Evolutionary conservation across 2,329 filamentous ascomycete genomes (phyloP).

Genomic region (Leptographium galeiforme): DNA sequence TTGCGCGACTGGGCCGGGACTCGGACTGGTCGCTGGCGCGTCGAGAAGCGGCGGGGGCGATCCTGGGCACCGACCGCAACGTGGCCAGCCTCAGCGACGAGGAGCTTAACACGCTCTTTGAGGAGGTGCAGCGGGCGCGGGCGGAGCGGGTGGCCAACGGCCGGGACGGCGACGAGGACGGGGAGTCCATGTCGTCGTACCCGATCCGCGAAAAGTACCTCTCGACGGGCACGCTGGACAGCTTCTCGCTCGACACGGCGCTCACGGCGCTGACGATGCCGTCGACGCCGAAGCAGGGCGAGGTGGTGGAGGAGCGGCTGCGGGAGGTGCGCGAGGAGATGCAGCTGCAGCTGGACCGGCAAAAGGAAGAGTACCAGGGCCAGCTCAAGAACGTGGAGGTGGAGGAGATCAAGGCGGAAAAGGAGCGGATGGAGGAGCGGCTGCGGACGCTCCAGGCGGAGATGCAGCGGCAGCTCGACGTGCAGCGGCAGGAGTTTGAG

Average conservation of each 20-base stretch:
- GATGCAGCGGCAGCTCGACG: conserved; percentile 74
- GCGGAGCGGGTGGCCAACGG: conserved; percentile 56
- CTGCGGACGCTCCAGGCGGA: conserved; percentile 68
- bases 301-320: conserved; percentile 58
- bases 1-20: conserved; percentile 53
- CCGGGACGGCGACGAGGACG: conserved; percentile 76
- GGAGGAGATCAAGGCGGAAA: conserved; percentile 73
- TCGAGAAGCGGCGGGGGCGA: conserved; percentile 81
- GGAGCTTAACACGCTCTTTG: conserved; percentile 83
- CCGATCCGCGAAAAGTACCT: conserved; percentile 87
- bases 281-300: conserved; percentile 70
- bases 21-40: conserved; percentile 92
- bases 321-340: conserved; percentile 67
- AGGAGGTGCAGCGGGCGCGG: conserved; percentile 80
- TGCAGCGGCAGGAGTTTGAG: conserved; percentile 75
- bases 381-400: conserved; percentile 70
- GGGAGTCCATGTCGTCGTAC: conserved; percentile 79
- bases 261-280: conserved; percentile 95
- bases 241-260: conserved; percentile 87
- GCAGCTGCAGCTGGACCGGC: conserved; percentile 68
- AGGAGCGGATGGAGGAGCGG: conserved; percentile 70
- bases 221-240: conserved; percentile 87
- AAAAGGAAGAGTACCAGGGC: conserved; percentile 70
- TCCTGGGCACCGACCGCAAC: conserved; percentile 82
- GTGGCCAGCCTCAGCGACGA: conserved; percentile 84